Base-by-base conservation (phyloP, 768 basidiomycete genomes). In the Phaeotremella skinneri region DNA sequence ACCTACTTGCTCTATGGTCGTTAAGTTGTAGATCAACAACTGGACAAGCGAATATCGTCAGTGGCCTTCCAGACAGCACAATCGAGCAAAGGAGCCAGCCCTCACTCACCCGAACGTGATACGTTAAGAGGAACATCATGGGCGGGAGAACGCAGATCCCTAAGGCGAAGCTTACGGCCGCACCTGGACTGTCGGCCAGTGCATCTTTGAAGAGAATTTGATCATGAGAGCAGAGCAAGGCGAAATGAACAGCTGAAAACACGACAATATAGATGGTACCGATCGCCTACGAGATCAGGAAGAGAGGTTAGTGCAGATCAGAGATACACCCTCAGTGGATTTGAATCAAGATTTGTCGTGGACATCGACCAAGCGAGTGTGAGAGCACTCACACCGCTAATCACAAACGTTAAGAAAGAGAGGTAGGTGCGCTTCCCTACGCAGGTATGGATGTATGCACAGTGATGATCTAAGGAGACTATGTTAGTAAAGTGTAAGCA, bases 351-450 rank as follows among this genome's bases (percentile, higher is more conserved):
- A n/a, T n/a, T n/a, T 51, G 5, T 9, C 1, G 23, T 26, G 20
- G 34, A 25, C 27, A 13, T n/a, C 23, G 16, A 30, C 9, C n/a
- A 31, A 47, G 20, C 21, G 42, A 48, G 27, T 20, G 11, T 21
- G n/a, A 23, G 34, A 7, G 30, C 20, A 83, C 89, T 72, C 73
- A 91, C 88, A 11, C 85, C 83, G 32, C 85, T 83, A 39, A 86
- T 75, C n/a, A 99, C 81, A 64, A 93, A 85, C 0, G 83, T 85
- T 62, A 94, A 86, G 79, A 99, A 99, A n/a, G 86, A 82, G 17
- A 90, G 88, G 75, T 99, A 98, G 75, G 97, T 98, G 45, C 92
- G 86, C 39, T 90, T 84, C 5, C 96, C 96, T 39, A 99, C 83
- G 74, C 96, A 98, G 73, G 91, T 96, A 75, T 97, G 96, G 20